A percentile compares a stretch with the other conserved stretches of the same genome.
Evolutionary conservation across 2,329 filamentous ascomycete genomes (phyloP).

Genomic region (Cryphonectria carpinicola): DNA sequence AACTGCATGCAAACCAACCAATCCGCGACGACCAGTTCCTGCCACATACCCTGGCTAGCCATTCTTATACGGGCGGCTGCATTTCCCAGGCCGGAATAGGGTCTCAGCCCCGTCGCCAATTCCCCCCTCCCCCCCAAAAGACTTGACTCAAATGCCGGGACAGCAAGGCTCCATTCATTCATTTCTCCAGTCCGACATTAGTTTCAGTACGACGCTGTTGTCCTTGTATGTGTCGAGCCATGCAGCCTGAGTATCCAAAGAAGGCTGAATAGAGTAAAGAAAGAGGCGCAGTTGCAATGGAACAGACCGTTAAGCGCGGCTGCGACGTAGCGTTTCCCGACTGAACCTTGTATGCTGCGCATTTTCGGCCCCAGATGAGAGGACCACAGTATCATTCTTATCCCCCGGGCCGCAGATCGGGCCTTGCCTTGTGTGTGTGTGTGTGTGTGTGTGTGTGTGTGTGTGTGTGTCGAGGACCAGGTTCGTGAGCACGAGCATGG

Average conservation of each 20-base stretch:
- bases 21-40: neutral
- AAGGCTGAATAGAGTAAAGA: neutral
- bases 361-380: neutral
- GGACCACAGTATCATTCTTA: neutral
- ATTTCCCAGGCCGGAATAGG: neutral
- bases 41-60: neutral
- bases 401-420: neutral
- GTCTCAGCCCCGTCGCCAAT: neutral
- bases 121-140: too few species aligned
- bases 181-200: neutral
- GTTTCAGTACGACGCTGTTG: neutral
- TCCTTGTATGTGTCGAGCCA: neutral
- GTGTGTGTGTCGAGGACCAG: neutral
- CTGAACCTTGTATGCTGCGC: neutral
- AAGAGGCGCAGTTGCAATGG: neutral
- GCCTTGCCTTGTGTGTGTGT: neutral
- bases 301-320: neutral
- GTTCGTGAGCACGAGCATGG: neutral
- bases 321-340: neutral
- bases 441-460: neutral
- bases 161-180: neutral
- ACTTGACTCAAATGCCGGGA: neutral
- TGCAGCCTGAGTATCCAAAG: neutral
- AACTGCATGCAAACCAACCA: neutral
- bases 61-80: neutral